Base-by-base conservation (phyloP, 768 basidiomycete genomes). In the Krasilnikovozyma curviuscula region DNA sequence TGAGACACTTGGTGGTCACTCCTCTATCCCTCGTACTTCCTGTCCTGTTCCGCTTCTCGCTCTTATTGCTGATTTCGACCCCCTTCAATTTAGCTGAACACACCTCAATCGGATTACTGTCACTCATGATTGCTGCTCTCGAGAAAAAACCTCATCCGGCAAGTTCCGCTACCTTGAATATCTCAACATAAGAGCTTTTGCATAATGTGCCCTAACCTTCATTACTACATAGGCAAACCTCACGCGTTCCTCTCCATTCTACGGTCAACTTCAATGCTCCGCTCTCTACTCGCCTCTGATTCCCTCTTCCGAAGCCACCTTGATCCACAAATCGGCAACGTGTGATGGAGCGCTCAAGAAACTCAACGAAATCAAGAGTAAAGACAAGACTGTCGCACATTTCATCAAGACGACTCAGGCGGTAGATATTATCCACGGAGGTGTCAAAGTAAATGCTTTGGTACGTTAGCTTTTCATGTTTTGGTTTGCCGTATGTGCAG, bases 401-500 rank as follows among this genome's bases (percentile, higher is more conserved):
- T 34, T 48, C 23, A 27, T 48, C 19, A 25, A 32, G 2, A 48
- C 47, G 0, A 48, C 39, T 27, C 47, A 48, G 39, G 47, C 47
- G 1, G 47, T 48, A 24, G 47, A 48, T 21, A n/a, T 48, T 16
- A 40, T 39, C 21, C 14, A 35, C 23, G 60, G 60, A 5, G 60
- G 61, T 32, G 46, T 59, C 21, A 61, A 63, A 45, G 55, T 56
- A 37, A 59, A 59, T 31, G 53, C 55, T 47, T 31, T 57, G 40
- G 54, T 55, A 44, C 40, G 60, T 47, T 23, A 25, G 32, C 12
- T 34, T n/a, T 34, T 10, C 37, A 19, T 39, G 21, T 5, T 10
- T 18, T 2, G 8, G 24, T 28, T 24, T 40, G 38, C 38, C 5
- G 13, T 25, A 40, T 6, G 21, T 21, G 6, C 25, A 32, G 21